Percentiles rank a stretch among this genome's conserved stretches.
Conservation (phyloP, 1,284 basidiomycete genomes). For the Apiotrichum sp. region DNA sequence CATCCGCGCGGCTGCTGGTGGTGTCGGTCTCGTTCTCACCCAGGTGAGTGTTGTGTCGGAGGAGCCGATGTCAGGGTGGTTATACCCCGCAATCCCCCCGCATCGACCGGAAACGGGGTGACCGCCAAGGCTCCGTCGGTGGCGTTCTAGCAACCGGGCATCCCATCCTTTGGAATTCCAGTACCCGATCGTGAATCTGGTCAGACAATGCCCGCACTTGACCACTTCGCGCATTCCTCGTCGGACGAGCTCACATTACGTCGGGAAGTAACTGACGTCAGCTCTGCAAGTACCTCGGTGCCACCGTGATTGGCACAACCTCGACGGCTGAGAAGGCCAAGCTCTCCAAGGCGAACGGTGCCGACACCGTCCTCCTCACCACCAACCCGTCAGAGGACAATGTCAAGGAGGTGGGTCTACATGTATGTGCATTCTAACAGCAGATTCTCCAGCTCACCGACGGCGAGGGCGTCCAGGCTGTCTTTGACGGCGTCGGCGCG, state of each 20-base stretch:
- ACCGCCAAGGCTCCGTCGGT: too few relatives aligned
- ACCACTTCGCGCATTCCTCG: too few relatives aligned
- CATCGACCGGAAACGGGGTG: conserved; percentile 49
- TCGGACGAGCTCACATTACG: too few relatives aligned
- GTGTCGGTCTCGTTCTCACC: conserved; percentile 53
- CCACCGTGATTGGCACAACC: conserved; percentile 89
- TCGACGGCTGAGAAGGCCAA: conserved; percentile 78
- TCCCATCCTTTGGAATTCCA: too few relatives aligned
- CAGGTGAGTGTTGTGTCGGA: conserved; percentile 41
- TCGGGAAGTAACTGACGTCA: conserved; percentile 7
- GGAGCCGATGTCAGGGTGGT: conserved; percentile 42
- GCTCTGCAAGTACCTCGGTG: conserved; percentile 57
- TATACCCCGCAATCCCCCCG: conserved; percentile 44
- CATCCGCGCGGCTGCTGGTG: conserved; percentile 83
- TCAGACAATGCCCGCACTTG: too few relatives aligned
- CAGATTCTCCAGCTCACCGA: conserved; percentile 68
- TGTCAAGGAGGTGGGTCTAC: conserved; percentile 54
- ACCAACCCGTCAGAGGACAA: conserved; percentile 52
- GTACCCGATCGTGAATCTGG: too few relatives aligned
- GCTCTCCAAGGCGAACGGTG: conserved; percentile 73
- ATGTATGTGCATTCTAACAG: conserved; percentile 16
- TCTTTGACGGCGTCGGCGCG: conserved; percentile 92
- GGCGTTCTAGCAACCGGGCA: too few relatives aligned
- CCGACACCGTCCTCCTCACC: conserved; percentile 81
- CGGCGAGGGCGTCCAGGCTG: conserved; percentile 71